Base-by-base conservation (phyloP, 108 stramenopile species). In the Cyclotella kingstonii region DNA sequence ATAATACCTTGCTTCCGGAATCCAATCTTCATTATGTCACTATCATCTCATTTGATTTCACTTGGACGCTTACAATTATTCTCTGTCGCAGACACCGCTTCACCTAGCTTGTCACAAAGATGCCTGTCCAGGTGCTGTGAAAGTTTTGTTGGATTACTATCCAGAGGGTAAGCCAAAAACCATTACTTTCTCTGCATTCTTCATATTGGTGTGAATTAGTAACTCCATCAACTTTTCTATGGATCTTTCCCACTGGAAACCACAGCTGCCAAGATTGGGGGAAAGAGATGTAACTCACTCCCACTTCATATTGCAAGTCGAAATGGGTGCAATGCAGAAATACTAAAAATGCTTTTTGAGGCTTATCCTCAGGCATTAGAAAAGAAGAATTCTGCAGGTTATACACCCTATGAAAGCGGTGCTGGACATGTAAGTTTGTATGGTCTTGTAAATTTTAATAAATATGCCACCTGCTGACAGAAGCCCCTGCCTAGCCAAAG, bases 281-380 rank as follows among this genome's bases (percentile, higher is more conserved):
- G 75, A 2, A 76, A 76, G 58, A 55, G 58, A 28, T 70, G 75
- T 31, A 65, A 70, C 12, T 71, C 77, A 4, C 60, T 78, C 10
- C 77, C 77, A 10, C 43, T 78, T 0, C 77, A 78, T 44, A 61
- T 78, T 18, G 77, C 77, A 6, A 54, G 48, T 28, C 49, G 43
- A 30, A 72, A 60, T 58, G 77, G 77, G 25, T 72, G 70, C 30
- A 40, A 57, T 51, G 15, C 65, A 0, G 70, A 72, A 50, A 61
- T 72, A 47, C 56, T 86, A 29, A 78, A 81, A 42, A 78, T 83
- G 74, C 46, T 82, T 14, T 70, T 80, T 38, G 66, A 79, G 38
- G 79, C 73, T 26, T 79, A 77, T 61, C 81, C 76, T 1, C 69
- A 76, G 17, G 81, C 81, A 5, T 52, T 62, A 38, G 66, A 78